Evolutionary conservation across 139 green algal species (phyloP).

Genomic region (Haematococcus sp.): DNA sequence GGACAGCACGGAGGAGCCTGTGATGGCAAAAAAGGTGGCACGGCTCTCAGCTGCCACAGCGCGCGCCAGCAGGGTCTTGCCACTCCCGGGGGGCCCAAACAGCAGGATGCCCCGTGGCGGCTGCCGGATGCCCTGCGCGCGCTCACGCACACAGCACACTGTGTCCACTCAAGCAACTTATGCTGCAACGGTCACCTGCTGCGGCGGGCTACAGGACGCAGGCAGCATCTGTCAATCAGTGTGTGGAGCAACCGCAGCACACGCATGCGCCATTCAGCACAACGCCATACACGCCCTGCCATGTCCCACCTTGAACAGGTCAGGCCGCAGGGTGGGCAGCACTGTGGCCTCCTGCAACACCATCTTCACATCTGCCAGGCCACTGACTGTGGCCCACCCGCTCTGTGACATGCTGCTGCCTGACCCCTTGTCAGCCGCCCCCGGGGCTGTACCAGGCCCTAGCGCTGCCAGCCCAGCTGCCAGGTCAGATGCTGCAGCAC

Average conservation of each 20-base stretch:
- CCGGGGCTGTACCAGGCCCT: neutral
- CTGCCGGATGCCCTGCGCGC: constrained; percentile 19
- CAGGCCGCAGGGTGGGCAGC: constrained; percentile 41
- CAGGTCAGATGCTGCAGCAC: neutral
- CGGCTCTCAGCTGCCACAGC: constrained; percentile 41
- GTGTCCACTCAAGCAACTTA: neutral
- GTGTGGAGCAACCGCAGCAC: neutral
- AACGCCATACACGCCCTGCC: neutral
- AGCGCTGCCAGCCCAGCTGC: neutral
- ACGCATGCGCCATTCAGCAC: too few species aligned
- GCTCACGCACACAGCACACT: neutral
- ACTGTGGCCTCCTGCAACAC: constrained; percentile 49
- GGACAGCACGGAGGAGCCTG: constrained; percentile 12
- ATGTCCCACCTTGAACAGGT: constrained; percentile 31
- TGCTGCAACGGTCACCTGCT: neutral
- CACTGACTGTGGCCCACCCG: constrained; percentile 26
- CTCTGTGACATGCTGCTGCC: too few species aligned
- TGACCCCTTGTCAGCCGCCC: constrained; percentile 11
- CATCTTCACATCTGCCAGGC: constrained; percentile 42
- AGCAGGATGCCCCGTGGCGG: constrained; percentile 40
- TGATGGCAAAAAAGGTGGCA: constrained; percentile 42
- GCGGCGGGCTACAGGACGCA: neutral
- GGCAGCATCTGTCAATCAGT: neutral
- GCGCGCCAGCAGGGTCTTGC: constrained; percentile 50
- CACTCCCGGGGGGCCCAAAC: constrained; percentile 44